These are phyloP conservation scores for Mentha longifolia DNA, from an alignment of 257 asterid species.

Conservation along the genomic window DNA sequence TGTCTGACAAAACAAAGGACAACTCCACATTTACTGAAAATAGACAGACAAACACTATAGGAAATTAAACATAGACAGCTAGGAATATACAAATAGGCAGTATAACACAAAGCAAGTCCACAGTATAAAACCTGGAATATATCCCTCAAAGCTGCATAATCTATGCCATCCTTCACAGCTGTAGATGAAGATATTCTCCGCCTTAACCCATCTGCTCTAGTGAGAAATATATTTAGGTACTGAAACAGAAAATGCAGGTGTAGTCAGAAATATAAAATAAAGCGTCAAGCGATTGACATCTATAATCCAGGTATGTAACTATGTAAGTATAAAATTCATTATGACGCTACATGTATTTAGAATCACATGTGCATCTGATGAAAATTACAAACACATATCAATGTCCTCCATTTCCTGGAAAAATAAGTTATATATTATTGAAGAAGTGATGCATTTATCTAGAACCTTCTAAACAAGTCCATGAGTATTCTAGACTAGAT, in stretches of 20 bases:
- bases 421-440: constrained; percentile 7
- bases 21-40: constrained; percentile 10
- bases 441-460: no score
- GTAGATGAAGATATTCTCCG: constrained; percentile 66
- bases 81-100: constrained; percentile 9
- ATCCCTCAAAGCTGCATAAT: constrained; percentile 63
- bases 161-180: constrained; percentile 49
- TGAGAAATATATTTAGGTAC: constrained; percentile 88
- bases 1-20: constrained; percentile 21
- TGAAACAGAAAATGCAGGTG: constrained; percentile 49
- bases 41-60: neutral
- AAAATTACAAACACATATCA: constrained; percentile 1
- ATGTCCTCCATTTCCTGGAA: constrained; percentile 20
- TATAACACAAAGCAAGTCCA: constrained; percentile 23
- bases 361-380: neutral
- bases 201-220: constrained; percentile 93
- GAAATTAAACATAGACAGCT: constrained; percentile 3
- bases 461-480: no score
- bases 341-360: constrained; percentile 19
- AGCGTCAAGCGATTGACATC: constrained; percentile 5
- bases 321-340: neutral
- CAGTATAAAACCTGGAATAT: constrained; percentile 66
- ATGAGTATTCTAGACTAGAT: no score
- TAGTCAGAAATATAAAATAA: constrained; percentile 30
- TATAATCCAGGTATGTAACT: neutral